These are phyloP conservation scores for Hypoxylon fragiforme DNA, from an alignment of 495 filamentous ascomycete genomes.

Conservation along the genomic window DNA sequence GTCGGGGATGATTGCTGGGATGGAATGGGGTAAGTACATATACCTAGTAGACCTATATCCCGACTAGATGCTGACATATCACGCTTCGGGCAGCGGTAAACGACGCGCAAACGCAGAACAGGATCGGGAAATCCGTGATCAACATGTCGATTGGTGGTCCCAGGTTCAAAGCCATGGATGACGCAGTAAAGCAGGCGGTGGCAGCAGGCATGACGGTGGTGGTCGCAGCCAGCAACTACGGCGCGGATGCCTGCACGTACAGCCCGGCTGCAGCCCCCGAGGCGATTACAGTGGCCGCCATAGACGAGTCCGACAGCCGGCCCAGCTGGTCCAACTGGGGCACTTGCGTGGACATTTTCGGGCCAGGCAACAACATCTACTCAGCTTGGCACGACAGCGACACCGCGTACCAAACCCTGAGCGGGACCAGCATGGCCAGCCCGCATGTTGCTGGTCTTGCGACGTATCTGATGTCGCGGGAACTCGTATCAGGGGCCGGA, in stretches of 20 bases:
- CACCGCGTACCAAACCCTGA: conserved; percentile 45
- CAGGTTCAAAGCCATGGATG: conserved; percentile 46
- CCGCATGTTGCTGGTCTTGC: conserved; percentile 49
- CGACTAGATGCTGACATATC: neutral
- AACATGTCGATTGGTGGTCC: conserved; percentile 49
- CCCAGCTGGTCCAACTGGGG: conserved; percentile 54
- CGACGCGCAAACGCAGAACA: conserved; percentile 37
- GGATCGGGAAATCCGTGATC: conserved; percentile 41
- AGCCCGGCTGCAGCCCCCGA: conserved; percentile 50
- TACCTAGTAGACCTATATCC: neutral
- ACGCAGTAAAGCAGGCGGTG: conserved; percentile 39
- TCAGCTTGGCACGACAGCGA: conserved; percentile 44
- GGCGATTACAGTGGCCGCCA: conserved; percentile 56
- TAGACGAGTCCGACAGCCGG: conserved; percentile 34
- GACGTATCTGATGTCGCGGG: conserved; percentile 43
- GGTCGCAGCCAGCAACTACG: conserved; percentile 49
- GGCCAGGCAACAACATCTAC: conserved; percentile 26
- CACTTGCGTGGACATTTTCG: conserved; percentile 42
- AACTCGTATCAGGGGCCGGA: conserved; percentile 13
- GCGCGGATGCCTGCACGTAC: conserved; percentile 38
- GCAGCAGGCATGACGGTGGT: conserved; percentile 46
- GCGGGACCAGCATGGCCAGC: conserved; percentile 49
- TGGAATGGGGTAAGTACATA: conserved; percentile 46
- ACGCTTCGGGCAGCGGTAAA: conserved; percentile 29
- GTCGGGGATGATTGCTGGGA: conserved; percentile 52